Evolutionary conservation across 306 rosid genomes (phyloP).

Genomic region (Styphnolobium japonicum): DNA sequence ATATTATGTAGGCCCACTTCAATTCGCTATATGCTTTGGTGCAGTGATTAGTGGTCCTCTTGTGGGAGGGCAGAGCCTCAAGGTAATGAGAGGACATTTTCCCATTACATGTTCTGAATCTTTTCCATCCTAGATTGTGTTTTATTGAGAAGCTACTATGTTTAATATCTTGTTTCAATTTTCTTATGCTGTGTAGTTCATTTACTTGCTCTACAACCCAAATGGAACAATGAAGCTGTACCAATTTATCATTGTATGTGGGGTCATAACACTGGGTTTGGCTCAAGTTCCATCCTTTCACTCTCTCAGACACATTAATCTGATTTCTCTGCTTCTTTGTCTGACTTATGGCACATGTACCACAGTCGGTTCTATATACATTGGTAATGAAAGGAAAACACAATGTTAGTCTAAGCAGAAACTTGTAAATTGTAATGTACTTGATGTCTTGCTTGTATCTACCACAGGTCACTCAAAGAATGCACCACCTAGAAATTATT

Average conservation of each 20-base stretch:
- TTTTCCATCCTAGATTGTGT: not conserved
- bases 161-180: too few species aligned
- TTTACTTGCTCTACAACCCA: constrained; percentile 59
- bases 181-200: constrained; percentile 42
- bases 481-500: constrained; percentile 49
- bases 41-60: constrained; percentile 63
- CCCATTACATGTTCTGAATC: not conserved
- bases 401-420: constrained; percentile 15
- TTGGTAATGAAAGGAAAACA: constrained; percentile 45
- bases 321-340: constrained; percentile 61
- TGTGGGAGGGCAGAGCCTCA: constrained; percentile 77
- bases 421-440: constrained; percentile 14
- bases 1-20: constrained; percentile 70
- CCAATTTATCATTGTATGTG: constrained; percentile 56
- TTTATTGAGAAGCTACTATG: constrained; percentile 23
- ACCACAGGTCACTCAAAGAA: constrained; percentile 57
- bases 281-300: constrained; percentile 93
- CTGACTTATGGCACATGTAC: constrained; percentile 51
- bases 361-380: constrained; percentile 53
- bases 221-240: constrained; percentile 70
- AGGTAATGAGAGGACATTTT: constrained; percentile 33
- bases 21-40: constrained; percentile 63
- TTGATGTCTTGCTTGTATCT: constrained; percentile 22
- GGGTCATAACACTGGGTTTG: constrained; percentile 47
- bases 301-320: constrained; percentile 68